Conservation (phyloP, 768 basidiomycete genomes). For the Termitomyces bulborhizus region DNA sequence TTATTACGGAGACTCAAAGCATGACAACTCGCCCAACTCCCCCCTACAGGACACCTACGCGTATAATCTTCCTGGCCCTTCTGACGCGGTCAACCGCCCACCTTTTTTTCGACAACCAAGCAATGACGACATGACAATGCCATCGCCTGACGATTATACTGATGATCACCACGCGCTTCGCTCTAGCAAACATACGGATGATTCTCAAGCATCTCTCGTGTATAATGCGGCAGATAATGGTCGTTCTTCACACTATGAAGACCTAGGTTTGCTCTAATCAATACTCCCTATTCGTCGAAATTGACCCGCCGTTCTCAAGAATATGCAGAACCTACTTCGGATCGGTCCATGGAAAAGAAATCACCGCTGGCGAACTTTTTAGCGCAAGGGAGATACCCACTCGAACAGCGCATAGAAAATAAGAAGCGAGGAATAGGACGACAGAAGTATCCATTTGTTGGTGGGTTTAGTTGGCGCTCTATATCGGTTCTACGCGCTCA, state of each 20-base stretch:
- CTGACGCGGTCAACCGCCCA: background rate
- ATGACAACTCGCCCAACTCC: background rate
- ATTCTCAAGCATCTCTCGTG: conserved; percentile 36
- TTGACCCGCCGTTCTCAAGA: conserved; percentile 31
- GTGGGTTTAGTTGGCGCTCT: conserved; percentile 29
- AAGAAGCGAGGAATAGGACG: conserved; percentile 82
- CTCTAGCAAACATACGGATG: conserved; percentile 15
- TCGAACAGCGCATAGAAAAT: conserved; percentile 80
- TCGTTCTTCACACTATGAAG: conserved; percentile 36
- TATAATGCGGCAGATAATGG: conserved; percentile 37
- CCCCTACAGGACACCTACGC: background rate
- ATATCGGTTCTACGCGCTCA: conserved; percentile 8
- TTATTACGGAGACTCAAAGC: conserved; percentile 3
- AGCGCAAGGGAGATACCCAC: conserved; percentile 46
- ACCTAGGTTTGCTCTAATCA: conserved; percentile 41
- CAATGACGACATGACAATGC: conserved; percentile 1
- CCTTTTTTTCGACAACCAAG: conserved; percentile 10
- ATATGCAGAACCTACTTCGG: conserved; percentile 53
- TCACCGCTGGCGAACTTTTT: conserved; percentile 36
- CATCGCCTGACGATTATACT: background rate
- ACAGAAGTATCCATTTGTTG: conserved; percentile 73
- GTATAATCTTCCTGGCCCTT: background rate
- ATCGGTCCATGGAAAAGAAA: conserved; percentile 30
- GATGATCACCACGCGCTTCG: background rate
- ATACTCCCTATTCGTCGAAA: background rate